These are phyloP conservation scores for Kodamaea sp. DNA, from an alignment of 1,139 yeast species.

Conservation along the genomic window DNA sequence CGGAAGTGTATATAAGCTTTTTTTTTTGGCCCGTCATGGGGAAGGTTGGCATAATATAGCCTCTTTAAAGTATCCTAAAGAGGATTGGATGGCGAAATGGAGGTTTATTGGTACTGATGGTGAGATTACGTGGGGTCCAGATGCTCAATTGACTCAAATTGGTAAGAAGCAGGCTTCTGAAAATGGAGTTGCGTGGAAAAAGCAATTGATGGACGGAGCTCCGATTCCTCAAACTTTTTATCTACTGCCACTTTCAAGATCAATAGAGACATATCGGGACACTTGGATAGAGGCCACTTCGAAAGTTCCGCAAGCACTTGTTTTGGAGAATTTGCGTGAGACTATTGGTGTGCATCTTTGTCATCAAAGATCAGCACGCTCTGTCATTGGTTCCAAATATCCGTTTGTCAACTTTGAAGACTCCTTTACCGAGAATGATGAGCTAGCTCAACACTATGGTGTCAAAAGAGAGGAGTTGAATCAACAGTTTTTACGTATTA, in stretches of 20 bases:
- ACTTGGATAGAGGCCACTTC: constrained; percentile 49
- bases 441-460: constrained; percentile 26
- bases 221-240: constrained; percentile 55
- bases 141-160: constrained; percentile 56
- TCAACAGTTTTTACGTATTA: constrained; percentile 50
- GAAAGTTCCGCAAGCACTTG: constrained; percentile 27
- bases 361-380: constrained; percentile 51
- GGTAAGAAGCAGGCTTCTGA: constrained; percentile 49
- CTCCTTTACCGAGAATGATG: constrained; percentile 49
- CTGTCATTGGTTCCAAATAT: constrained; percentile 21
- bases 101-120: constrained; percentile 54
- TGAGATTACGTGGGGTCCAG: constrained; percentile 62
- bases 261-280: constrained; percentile 51
- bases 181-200: constrained; percentile 42
- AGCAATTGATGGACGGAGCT: constrained; percentile 44
- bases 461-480: constrained; percentile 39
- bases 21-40: constrained; percentile 72
- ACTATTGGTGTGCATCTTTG: constrained; percentile 67
- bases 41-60: constrained; percentile 74
- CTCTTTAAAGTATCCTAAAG: constrained; percentile 51
- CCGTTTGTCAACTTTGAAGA: constrained; percentile 32
- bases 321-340: constrained; percentile 60
- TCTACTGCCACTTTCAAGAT: constrained; percentile 63
- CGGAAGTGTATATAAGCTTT: constrained; percentile 47
- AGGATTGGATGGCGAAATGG: constrained; percentile 61